These are phyloP conservation scores for Sclerotinia subarctica DNA, from an alignment of 2,329 filamentous ascomycete genomes.

Conservation along the genomic window DNA sequence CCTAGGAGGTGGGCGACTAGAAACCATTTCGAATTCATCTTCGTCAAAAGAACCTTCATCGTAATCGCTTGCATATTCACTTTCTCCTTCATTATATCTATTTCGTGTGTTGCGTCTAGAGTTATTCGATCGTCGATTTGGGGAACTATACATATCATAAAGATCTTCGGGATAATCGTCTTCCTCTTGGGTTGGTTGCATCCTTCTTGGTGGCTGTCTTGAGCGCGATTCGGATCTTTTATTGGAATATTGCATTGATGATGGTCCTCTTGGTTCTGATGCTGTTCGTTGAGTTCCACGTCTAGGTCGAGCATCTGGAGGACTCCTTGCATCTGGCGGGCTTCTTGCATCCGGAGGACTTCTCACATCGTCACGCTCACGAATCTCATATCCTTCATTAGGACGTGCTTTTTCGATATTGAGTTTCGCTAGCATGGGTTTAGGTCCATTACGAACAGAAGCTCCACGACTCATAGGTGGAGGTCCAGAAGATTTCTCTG, in stretches of 20 bases:
- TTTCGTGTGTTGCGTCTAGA: slow-evolving; percentile 44
- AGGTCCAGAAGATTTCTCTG: slow-evolving; percentile 55
- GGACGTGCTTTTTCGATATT: slow-evolving; percentile 57
- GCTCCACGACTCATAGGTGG: slow-evolving; percentile 49
- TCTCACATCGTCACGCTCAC: slow-evolving; percentile 29
- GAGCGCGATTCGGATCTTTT: slow-evolving; percentile 35
- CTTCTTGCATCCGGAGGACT: slow-evolving; percentile 39
- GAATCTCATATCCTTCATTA: slow-evolving; percentile 42
- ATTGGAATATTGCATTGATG: slow-evolving; percentile 37
- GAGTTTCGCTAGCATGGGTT: slow-evolving; percentile 59
- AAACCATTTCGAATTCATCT: slow-evolving; percentile 76
- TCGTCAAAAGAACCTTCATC: slow-evolving; percentile 70
- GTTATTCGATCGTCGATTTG: slow-evolving; percentile 41
- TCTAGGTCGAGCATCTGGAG: slow-evolving; percentile 34
- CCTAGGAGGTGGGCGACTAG: slow-evolving; percentile 44
- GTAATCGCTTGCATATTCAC: slow-evolving; percentile 70
- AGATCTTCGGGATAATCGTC: slow-evolving; percentile 58
- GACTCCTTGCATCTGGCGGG: slow-evolving; percentile 36
- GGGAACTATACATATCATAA: slow-evolving; percentile 61
- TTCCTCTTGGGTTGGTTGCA: slow-evolving; percentile 46
- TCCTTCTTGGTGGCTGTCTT: slow-evolving; percentile 24
- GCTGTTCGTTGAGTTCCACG: slow-evolving; percentile 48
- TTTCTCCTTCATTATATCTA: slow-evolving; percentile 76
- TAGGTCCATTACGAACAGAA: slow-evolving; percentile 60
- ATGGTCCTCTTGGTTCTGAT: slow-evolving; percentile 49